phyloP scores from a whole-genome alignment of 495 filamentous ascomycete genomes.

The Hypoxylon crocopeplum region DNA sequence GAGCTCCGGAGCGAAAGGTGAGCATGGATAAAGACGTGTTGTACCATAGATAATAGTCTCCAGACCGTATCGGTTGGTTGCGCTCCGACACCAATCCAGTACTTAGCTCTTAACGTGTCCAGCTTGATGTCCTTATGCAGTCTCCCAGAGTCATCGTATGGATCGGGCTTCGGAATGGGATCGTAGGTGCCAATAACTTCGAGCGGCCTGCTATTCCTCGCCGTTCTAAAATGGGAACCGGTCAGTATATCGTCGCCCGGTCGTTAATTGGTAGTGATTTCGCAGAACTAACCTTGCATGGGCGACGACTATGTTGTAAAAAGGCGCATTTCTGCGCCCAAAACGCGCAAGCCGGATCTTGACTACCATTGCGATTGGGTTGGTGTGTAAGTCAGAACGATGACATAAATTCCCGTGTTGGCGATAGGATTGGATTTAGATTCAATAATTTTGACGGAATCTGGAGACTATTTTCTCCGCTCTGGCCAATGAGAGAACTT shows the following conservation, averaged over 20 bases:
- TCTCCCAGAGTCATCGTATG: slow-evolving; percentile 69
- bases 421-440: slow-evolving; percentile 5
- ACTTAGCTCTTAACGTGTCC: slow-evolving; percentile 80
- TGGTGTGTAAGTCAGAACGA: background rate
- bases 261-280: background rate
- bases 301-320: slow-evolving; percentile 97
- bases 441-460: slow-evolving; percentile 39
- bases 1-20: background rate
- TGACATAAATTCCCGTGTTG: background rate
- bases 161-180: slow-evolving; percentile 77
- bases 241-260: background rate
- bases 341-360: slow-evolving; percentile 94
- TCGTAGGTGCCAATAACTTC: slow-evolving; percentile 97
- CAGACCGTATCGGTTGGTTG: slow-evolving; percentile 90
- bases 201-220: slow-evolving; percentile 82
- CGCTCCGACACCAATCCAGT: slow-evolving; percentile 96
- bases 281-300: slow-evolving; percentile 80
- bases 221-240: slow-evolving; percentile 59
- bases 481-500: slow-evolving; percentile 25
- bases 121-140: slow-evolving; percentile 89
- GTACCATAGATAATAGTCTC: slow-evolving; percentile 85
- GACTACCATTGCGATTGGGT: slow-evolving; percentile 75
- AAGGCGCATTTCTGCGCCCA: slow-evolving; percentile 80
- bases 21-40: slow-evolving; percentile 24
- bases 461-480: slow-evolving; percentile 43